These are phyloP conservation scores for Fusarium denticulatum DNA, from an alignment of 2,329 filamentous ascomycete species.

Conservation along the genomic window DNA sequence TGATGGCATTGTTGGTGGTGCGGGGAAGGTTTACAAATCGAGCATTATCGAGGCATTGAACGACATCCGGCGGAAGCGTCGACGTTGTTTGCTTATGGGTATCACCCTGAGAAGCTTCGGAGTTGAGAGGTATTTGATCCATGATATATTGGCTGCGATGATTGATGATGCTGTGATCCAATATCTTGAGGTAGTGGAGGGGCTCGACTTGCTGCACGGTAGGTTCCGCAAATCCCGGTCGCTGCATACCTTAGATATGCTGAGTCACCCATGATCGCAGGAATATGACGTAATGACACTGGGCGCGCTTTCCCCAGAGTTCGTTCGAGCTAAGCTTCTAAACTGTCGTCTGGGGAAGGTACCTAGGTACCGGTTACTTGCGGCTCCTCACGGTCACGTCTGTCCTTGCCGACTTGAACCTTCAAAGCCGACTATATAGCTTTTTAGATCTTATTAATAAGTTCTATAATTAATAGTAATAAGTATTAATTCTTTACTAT, in stretches of 20 bases:
- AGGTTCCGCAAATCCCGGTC: conserved; percentile 31
- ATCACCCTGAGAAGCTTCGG: conserved; percentile 78
- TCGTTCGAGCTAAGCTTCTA: conserved; percentile 9
- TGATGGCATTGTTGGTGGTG: conserved; percentile 16
- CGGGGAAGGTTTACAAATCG: conserved; percentile 76
- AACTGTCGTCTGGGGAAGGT: conserved; percentile 40
- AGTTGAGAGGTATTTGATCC: conserved; percentile 76
- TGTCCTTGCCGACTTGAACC: conserved; percentile 36
- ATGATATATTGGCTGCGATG: conserved; percentile 46
- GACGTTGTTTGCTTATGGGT: conserved; percentile 76
- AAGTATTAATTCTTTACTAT: too few species aligned
- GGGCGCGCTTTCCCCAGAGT: conserved; percentile 19
- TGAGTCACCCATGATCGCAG: conserved; percentile 22
- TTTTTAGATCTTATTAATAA: too few species aligned
- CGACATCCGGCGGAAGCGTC: conserved; percentile 82
- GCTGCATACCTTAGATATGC: background rate
- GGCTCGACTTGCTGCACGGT: conserved; percentile 18
- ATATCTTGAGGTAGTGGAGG: background rate
- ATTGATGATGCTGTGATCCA: conserved; percentile 22
- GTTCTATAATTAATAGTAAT: too few species aligned
- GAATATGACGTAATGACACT: conserved; percentile 42
- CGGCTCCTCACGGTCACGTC: conserved; percentile 48
- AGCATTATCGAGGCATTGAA: conserved; percentile 91
- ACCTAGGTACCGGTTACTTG: conserved; percentile 44
- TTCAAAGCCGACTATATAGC: conserved; percentile 38